Evolutionary conservation across 768 basidiomycete species (phyloP).

Genomic region (Naganishia friedmannii): DNA sequence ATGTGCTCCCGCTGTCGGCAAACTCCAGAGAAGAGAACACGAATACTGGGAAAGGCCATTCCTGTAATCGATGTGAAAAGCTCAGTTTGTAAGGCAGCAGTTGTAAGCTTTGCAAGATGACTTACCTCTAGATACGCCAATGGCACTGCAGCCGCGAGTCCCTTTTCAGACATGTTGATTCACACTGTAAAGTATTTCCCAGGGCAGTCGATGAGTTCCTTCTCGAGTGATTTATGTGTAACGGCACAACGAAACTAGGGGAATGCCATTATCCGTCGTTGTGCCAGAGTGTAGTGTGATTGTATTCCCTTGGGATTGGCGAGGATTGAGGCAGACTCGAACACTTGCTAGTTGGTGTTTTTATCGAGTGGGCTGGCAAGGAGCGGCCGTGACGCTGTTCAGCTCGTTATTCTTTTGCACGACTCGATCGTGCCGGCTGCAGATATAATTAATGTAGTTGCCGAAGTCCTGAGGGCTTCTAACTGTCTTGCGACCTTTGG

Average conservation of each 20-base stretch:
- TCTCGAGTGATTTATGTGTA: background rate
- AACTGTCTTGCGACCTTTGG: too few relatives aligned
- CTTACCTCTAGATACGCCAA: slow-evolving; percentile 19
- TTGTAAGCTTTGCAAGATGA: background rate
- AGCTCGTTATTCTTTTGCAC: background rate
- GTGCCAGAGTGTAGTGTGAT: background rate
- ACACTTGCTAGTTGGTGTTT: background rate
- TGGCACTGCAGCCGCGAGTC: background rate
- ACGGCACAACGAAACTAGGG: background rate
- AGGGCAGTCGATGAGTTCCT: background rate
- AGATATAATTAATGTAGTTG: too few relatives aligned
- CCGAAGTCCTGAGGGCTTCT: too few relatives aligned
- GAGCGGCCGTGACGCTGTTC: too few relatives aligned
- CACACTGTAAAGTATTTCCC: background rate
- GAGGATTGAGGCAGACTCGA: too few relatives aligned
- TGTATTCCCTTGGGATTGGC: background rate
- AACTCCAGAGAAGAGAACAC: slow-evolving; percentile 4
- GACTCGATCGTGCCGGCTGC: background rate
- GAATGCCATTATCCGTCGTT: background rate
- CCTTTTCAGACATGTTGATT: background rate
- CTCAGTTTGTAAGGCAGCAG: background rate
- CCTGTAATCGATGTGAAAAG: background rate
- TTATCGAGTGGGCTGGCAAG: background rate
- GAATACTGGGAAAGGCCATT: slow-evolving; percentile 18
- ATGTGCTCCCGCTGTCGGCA: background rate